Evolutionary conservation across 2,329 filamentous ascomycete genomes (phyloP).

Genomic region (Dothistroma septosporum): DNA sequence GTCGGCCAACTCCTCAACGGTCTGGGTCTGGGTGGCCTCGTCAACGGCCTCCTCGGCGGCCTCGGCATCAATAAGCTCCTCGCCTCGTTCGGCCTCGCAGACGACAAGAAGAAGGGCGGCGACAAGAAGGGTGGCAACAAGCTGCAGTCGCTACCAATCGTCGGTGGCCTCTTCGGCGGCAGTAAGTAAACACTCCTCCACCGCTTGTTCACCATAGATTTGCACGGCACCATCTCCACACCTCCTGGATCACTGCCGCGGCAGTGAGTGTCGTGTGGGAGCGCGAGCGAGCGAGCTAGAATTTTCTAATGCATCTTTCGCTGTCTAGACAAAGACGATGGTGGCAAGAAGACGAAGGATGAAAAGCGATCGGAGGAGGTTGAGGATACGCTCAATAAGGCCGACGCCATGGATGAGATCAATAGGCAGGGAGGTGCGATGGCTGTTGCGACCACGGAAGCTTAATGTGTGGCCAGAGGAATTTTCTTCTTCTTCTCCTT

Average conservation of each 20-base stretch:
- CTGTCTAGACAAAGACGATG: conserved; percentile 2
- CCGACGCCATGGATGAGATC: conserved; percentile 1
- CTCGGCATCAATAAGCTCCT: conserved; percentile 73
- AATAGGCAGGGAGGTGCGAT: background rate
- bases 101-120: conserved; percentile 44
- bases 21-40: conserved; percentile 74
- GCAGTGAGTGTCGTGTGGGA: background rate
- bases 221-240: background rate
- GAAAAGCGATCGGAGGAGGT: background rate
- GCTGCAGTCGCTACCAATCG: conserved; percentile 41
- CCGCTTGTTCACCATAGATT: background rate
- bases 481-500: background rate
- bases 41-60: conserved; percentile 73
- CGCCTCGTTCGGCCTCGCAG: conserved; percentile 63
- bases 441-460: background rate
- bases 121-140: conserved; percentile 39
- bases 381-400: conserved; percentile 1
- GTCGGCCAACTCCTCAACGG: conserved; percentile 77
- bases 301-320: conserved; percentile 11
- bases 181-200: conserved; percentile 31
- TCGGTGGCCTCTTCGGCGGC: conserved; percentile 48
- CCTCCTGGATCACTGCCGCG: background rate
- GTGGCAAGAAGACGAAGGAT: background rate
- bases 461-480: background rate
- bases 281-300: conserved; percentile 2